A percentile compares a stretch with the other conserved stretches of the same genome.
These are phyloP conservation scores for Eutrema heterophyllum DNA, from an alignment of 345 rosid species.

Conservation along the genomic window DNA sequence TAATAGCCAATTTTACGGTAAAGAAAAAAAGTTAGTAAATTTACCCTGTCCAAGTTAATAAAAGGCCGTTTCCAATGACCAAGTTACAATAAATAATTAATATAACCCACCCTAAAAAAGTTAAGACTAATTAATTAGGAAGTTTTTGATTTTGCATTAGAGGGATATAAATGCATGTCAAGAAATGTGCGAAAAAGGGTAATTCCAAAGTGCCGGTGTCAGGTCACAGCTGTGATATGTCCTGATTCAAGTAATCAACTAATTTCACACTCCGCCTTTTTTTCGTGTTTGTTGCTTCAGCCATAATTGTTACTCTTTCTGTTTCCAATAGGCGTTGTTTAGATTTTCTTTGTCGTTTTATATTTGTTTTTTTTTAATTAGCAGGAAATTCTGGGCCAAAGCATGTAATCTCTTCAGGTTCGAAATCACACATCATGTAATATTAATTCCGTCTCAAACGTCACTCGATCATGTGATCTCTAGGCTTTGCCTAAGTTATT, in stretches of 20 bases:
- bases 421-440: too few species aligned
- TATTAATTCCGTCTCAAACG: too few species aligned
- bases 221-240: conserved; percentile 27
- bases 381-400: too few species aligned
- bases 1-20: neutral
- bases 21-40: neutral
- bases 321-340: neutral
- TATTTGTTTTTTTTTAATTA: too few species aligned
- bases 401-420: too few species aligned
- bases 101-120: neutral
- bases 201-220: conserved; percentile 18
- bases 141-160: neutral
- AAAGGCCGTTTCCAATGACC: neutral
- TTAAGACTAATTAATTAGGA: neutral
- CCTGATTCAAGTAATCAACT: conserved; percentile 25
- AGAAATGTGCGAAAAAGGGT: conserved; percentile 8
- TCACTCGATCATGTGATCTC: too few species aligned
- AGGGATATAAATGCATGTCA: conserved; percentile 1
- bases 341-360: neutral
- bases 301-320: conserved; percentile 6
- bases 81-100: neutral
- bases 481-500: too few species aligned
- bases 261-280: neutral
- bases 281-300: conserved; percentile 7
- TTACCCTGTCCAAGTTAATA: neutral